Percentiles rank a stretch among this genome's conserved stretches.
Conservation (phyloP, 2,329 filamentous ascomycete genomes). For the Penicillium psychrosexuale region DNA sequence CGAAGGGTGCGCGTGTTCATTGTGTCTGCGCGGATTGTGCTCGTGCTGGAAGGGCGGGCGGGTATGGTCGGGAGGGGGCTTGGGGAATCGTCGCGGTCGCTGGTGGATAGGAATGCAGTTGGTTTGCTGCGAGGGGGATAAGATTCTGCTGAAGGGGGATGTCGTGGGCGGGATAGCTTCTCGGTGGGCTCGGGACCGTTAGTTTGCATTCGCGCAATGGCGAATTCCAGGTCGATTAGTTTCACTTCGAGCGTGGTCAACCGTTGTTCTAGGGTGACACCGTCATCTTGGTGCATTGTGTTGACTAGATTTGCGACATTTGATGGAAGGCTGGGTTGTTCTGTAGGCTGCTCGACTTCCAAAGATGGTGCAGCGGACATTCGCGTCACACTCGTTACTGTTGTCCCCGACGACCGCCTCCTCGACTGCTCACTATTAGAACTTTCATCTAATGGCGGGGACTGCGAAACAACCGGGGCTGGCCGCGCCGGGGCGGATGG, state of each 20-base stretch:
- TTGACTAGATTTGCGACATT: slow-evolving; percentile 40
- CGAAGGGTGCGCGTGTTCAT: slow-evolving; percentile 26
- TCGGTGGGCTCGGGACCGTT: slow-evolving; percentile 21
- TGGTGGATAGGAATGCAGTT: slow-evolving; percentile 9
- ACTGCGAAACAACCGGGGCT: slow-evolving; percentile 34
- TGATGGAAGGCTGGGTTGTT: slow-evolving; percentile 28
- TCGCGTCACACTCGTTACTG: slow-evolving; percentile 27
- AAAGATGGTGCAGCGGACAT: slow-evolving; percentile 22
- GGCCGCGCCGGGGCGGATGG: slow-evolving; percentile 43
- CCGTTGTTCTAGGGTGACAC: slow-evolving; percentile 44
- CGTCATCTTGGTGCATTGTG: slow-evolving; percentile 41
- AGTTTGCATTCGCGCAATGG: slow-evolving; percentile 48
- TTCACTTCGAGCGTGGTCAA: slow-evolving; percentile 52
- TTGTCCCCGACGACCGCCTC: slow-evolving; percentile 29
- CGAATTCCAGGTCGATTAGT: slow-evolving; percentile 50
- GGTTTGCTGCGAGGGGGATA: slow-evolving; percentile 18
- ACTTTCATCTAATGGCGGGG: slow-evolving; percentile 25
- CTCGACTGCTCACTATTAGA: slow-evolving; percentile 29
- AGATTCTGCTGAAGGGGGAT: slow-evolving; percentile 14
- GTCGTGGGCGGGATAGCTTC: slow-evolving; percentile 15
- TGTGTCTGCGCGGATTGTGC: slow-evolving; percentile 35
- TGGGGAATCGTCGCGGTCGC: slow-evolving; percentile 16
- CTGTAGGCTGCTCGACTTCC: slow-evolving; percentile 18
- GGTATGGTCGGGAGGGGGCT: slow-evolving; percentile 17
- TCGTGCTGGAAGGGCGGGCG: slow-evolving; percentile 29